Base-by-base conservation (phyloP, 2,329 filamentous ascomycete genomes). In the Diaporthe sp. region DNA sequence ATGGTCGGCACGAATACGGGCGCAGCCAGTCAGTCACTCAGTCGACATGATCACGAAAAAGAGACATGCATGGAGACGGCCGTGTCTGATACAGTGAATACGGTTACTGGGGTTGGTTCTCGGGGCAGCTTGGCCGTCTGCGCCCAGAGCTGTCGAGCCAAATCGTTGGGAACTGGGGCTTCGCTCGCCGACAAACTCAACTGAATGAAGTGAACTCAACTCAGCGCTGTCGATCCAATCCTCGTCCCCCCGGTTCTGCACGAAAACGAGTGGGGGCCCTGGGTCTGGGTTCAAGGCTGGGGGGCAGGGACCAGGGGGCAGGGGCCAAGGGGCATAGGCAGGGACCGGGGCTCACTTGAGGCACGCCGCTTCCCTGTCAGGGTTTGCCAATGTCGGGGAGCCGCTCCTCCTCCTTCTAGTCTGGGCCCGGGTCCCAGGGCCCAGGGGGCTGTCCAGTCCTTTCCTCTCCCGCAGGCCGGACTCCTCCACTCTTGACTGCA, bases 401-500 rank as follows among this genome's bases (percentile, higher is more conserved):
- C 71, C 58, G 42, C 44, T 72, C 42, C 58, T 53, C 44, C 51
- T 72, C 57, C 55, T 72, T 25, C 55, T 60, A 60, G 57, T 31
- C 70, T 72, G 51, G 25, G 28, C 28, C 70, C 55, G 22, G 42
- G 68, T 44, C n/a, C 37, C 49, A 57, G 53, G 67, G 25, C 51
- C 67, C 67, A 46, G 53, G 37, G 51, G 68, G 51, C 53, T 71
- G 39, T 28, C 55, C 68, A 58, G 51, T 71, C 68, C 68, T 46
- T 60, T 37, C 37, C 68, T 58, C 25, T 71, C 53, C 68, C 53
- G 53, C 34, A 60, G 39, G 31, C 74, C 74, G 60, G 74, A 68
- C 53, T 73, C 71, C 75, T 74, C 75, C 75, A 75, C 75, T 76
- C 61, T 76, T 60, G 72, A 76, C 75, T 68, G 53, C 75, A 76